Percentiles rank a stretch among this genome's conserved stretches.
These are phyloP conservation scores for Perilla frutescens DNA, from an alignment of 257 asterid species.

Conservation along the genomic window DNA sequence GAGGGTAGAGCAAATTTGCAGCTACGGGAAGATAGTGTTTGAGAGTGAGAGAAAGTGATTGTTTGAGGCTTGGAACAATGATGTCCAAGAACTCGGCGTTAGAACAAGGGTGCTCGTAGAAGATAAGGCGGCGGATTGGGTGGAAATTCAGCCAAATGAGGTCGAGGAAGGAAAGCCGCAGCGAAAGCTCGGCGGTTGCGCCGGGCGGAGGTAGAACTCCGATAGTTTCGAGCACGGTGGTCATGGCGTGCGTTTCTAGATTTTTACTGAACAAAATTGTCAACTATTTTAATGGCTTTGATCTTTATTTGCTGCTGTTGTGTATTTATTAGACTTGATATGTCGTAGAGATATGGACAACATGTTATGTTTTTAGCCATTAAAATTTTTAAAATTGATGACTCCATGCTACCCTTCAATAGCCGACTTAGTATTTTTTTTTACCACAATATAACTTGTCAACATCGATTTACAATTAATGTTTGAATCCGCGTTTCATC, in stretches of 20 bases:
- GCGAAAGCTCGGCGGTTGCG: conserved; percentile 29
- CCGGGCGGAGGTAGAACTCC: conserved; percentile 38
- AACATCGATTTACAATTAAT: too few relatives aligned
- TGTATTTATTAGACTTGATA: too few relatives aligned
- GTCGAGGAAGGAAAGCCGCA: conserved; percentile 59
- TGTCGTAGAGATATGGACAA: too few relatives aligned
- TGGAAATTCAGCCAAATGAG: conserved; percentile 48
- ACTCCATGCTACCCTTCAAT: too few relatives aligned
- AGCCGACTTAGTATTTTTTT: too few relatives aligned
- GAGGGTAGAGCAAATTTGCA: conserved; percentile 45
- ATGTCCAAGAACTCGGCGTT: conserved; percentile 37
- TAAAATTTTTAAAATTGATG: too few relatives aligned
- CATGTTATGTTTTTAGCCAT: too few relatives aligned
- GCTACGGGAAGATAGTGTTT: conserved; percentile 50
- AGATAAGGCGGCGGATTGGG: conserved; percentile 47
- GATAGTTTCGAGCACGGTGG: conserved; percentile 32
- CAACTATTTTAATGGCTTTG: too few relatives aligned
- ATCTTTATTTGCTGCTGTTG: too few relatives aligned
- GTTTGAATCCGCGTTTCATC: too few relatives aligned
- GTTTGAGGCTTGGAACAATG: conserved; percentile 51
- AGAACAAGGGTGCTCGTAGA: conserved; percentile 48
- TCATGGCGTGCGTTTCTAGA: conserved; percentile 1
- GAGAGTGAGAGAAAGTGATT: conserved; percentile 59
- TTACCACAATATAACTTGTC: too few relatives aligned
- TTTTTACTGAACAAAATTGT: too few relatives aligned